phyloP scores from a whole-genome alignment of 2,329 filamentous ascomycete species.

The Pezicula carpinea region DNA sequence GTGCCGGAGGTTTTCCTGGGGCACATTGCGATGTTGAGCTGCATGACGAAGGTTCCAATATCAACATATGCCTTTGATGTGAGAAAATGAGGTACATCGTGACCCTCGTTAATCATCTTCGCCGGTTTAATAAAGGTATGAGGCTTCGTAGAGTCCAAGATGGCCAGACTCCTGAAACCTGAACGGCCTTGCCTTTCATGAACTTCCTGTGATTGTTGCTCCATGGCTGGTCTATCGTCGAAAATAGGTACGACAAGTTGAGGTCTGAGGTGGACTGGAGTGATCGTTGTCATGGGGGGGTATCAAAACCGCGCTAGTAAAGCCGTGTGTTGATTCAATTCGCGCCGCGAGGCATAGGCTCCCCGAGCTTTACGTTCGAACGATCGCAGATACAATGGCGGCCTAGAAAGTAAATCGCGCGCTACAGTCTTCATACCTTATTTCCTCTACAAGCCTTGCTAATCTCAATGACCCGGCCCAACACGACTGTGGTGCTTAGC shows the following conservation, averaged over 20 bases:
- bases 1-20: slow-evolving; percentile 51
- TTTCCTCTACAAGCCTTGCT: no score
- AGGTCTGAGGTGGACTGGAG: not conserved
- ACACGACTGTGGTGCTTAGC: no score
- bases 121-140: slow-evolving; percentile 61
- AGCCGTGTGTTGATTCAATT: no score
- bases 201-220: not conserved
- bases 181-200: not conserved
- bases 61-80: slow-evolving; percentile 79
- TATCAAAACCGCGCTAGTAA: no score
- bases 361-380: no score
- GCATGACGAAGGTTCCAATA: slow-evolving; percentile 80
- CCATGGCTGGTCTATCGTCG: slow-evolving; percentile 6
- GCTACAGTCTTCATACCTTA: no score
- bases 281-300: not conserved
- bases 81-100: slow-evolving; percentile 78
- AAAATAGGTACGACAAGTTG: not conserved
- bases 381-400: no score
- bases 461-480: no score
- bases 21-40: slow-evolving; percentile 84
- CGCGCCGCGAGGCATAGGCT: no score
- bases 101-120: slow-evolving; percentile 81
- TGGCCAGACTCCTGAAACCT: slow-evolving; percentile 10
- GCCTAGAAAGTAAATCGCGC: no score
- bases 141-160: slow-evolving; percentile 41